These are phyloP conservation scores for Urtica urens DNA, from an alignment of 306 rosid genomes.

Conservation along the genomic window DNA sequence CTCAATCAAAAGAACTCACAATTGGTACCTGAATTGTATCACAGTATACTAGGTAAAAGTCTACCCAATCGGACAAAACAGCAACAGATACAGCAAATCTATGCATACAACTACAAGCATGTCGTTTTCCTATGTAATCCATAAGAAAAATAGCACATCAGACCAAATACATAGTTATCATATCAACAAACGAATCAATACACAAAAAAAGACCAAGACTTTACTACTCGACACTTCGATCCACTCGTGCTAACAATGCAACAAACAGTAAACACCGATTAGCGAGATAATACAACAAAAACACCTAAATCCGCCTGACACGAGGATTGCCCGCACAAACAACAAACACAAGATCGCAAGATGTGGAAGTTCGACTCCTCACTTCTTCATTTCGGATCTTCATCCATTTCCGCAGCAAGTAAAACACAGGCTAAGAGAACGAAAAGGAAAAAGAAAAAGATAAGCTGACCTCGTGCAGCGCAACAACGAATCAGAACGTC, in stretches of 20 bases:
- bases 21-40: too few relatives aligned
- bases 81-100: too few relatives aligned
- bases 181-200: slow-evolving; percentile 10
- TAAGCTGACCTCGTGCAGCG: slow-evolving; percentile 28
- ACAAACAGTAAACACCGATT: slow-evolving; percentile 11
- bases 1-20: too few relatives aligned
- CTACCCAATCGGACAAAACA: too few relatives aligned
- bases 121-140: slow-evolving; percentile 14
- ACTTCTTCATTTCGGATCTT: slow-evolving; percentile 1
- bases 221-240: slow-evolving; percentile 22
- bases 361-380: slow-evolving; percentile 12
- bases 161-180: slow-evolving; percentile 2
- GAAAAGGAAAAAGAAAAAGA: slow-evolving; percentile 9
- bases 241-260: slow-evolving; percentile 21
- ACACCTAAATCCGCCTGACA: slow-evolving; percentile 2
- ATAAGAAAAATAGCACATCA: slow-evolving; percentile 12
- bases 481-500: slow-evolving; percentile 29
- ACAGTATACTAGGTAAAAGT: too few relatives aligned
- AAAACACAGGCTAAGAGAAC: slow-evolving; percentile 18
- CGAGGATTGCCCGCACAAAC: neutral
- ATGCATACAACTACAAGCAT: too few relatives aligned
- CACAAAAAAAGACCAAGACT: slow-evolving; percentile 3
- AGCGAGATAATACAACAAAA: slow-evolving; percentile 3
- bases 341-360: slow-evolving; percentile 13
- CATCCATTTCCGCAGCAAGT: slow-evolving; percentile 9